Conservation (phyloP, 73 alveolate species). For the Paramecium caudatum region DNA sequence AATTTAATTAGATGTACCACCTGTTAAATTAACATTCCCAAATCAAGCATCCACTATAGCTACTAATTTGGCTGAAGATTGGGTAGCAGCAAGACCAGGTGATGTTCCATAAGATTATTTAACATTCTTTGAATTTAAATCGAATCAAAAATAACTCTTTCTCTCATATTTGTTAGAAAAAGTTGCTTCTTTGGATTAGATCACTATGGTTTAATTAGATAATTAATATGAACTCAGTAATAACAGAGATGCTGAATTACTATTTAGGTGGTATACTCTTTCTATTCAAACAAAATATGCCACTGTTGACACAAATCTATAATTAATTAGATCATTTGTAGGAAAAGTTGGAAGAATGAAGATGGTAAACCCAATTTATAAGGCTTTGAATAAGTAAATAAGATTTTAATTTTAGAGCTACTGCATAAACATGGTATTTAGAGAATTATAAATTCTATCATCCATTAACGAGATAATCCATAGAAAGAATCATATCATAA, state of each 20-base stretch:
- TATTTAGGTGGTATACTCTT: constrained; percentile 27
- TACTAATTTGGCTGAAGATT: constrained; percentile 76
- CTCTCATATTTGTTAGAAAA: not conserved
- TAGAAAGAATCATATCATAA: constrained; percentile 35
- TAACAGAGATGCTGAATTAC: constrained; percentile 22
- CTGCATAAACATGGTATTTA: constrained; percentile 70
- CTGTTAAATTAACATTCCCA: constrained; percentile 48
- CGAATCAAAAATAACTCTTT: constrained; percentile 36
- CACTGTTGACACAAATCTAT: constrained; percentile 35
- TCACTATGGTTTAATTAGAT: not conserved
- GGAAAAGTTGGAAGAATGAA: constrained; percentile 79
- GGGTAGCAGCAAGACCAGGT: constrained; percentile 61
- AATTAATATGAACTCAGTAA: not conserved
- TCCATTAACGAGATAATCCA: constrained; percentile 77
- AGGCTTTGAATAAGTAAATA: constrained; percentile 55
- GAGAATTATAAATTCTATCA: constrained; percentile 77
- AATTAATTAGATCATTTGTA: constrained; percentile 69
- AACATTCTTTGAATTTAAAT: not conserved
- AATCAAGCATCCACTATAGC: constrained; percentile 67
- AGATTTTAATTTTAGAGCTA: not conserved
- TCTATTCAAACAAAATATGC: constrained; percentile 67
- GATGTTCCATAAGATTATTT: not conserved
- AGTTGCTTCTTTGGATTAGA: not conserved
- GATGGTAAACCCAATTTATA: constrained; percentile 78
- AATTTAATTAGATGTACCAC: constrained; percentile 41